Evolutionary conservation across 1,284 basidiomycete species (phyloP), one percentile per base, ranked within the genome.

Genomic region (Mycena citricolor): DNA sequence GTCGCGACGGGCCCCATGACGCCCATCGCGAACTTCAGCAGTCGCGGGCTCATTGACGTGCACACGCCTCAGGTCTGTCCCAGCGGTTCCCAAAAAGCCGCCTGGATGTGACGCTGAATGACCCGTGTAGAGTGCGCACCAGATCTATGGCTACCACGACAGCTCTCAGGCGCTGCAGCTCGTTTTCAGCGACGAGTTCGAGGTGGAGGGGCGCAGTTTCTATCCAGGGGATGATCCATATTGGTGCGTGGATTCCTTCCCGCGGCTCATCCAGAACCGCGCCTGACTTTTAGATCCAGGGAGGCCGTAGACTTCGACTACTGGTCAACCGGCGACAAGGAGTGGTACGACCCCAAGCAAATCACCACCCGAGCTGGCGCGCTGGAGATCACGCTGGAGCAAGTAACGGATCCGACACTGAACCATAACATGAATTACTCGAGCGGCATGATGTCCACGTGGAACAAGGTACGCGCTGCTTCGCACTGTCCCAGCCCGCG

Each of bases 311-410:
- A 68, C 47, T 45, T 70, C 26, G 61, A 68, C 52, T 69, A 70
- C 40, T 68, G 66, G 66, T 29, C 34, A 19, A 79, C 76, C 8
- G 69, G 65, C 29, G 79, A 84, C 58, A 54, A 77, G 47, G 81
- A 86, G 60, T 75, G 74, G 74, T 76, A 89, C 67, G 86, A 90
- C 57, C 94, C 94, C 1, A 76, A 73, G 12, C 84, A 87, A 4
- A 70, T 94, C 49, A 89, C 80, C 1, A 99, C 95, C 1, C 67
- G 66, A 41, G 71, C 78, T 53, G 95, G 95, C 13, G 71, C 80
- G 28, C 77, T 99, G 34, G 77, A 86, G 57, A 86, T 98, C 57
- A 91, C 86, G 0, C 65, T 94, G 51, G 78, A 73, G 77, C 53
- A 82, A 81, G 59, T 57, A 69, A 37, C 84, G 71, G 32, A 46